These are phyloP conservation scores for Tylopilus plumbeoviolaceoides DNA, from an alignment of 768 basidiomycete genomes.

Conservation along the genomic window DNA sequence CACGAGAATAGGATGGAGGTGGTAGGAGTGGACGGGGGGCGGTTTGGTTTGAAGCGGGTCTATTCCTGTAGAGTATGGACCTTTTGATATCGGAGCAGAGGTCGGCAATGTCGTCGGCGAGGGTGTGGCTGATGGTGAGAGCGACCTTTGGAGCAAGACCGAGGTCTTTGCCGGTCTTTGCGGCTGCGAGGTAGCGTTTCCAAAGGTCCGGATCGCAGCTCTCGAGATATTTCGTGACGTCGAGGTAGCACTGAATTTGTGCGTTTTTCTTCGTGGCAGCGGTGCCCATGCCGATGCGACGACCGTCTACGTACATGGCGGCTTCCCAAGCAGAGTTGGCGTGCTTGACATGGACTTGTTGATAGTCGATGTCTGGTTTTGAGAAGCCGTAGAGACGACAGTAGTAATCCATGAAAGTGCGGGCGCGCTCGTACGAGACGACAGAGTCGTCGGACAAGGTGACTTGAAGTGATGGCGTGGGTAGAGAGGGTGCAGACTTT, in stretches of 20 bases:
- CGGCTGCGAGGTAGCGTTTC: conserved; percentile 60
- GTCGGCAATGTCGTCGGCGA: conserved; percentile 70
- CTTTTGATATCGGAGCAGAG: conserved; percentile 63
- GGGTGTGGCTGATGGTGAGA: conserved; percentile 56
- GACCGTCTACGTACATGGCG: conserved; percentile 68
- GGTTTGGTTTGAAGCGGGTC: conserved; percentile 37
- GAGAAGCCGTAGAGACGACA: conserved; percentile 74
- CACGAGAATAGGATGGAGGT: conserved; percentile 21
- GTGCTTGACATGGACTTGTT: conserved; percentile 27
- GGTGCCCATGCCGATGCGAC: conserved; percentile 78
- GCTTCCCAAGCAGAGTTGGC: conserved; percentile 56
- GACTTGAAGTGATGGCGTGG: conserved; percentile 20
- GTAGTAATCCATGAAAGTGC: conserved; percentile 94
- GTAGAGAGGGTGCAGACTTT: conserved; percentile 9
- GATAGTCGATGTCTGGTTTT: conserved; percentile 65
- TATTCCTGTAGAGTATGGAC: conserved; percentile 62
- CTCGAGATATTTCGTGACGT: conserved; percentile 85
- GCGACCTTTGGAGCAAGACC: conserved; percentile 67
- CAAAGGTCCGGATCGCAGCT: conserved; percentile 79
- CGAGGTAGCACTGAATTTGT: conserved; percentile 71
- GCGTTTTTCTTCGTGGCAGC: conserved; percentile 69
- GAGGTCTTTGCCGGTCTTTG: conserved; percentile 62
- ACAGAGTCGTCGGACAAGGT: conserved; percentile 58
- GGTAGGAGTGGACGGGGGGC: neutral
- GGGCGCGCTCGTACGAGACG: conserved; percentile 68